phyloP scores from a whole-genome alignment of 2,329 filamentous ascomycete species.

The Diplocarpon rosae region DNA sequence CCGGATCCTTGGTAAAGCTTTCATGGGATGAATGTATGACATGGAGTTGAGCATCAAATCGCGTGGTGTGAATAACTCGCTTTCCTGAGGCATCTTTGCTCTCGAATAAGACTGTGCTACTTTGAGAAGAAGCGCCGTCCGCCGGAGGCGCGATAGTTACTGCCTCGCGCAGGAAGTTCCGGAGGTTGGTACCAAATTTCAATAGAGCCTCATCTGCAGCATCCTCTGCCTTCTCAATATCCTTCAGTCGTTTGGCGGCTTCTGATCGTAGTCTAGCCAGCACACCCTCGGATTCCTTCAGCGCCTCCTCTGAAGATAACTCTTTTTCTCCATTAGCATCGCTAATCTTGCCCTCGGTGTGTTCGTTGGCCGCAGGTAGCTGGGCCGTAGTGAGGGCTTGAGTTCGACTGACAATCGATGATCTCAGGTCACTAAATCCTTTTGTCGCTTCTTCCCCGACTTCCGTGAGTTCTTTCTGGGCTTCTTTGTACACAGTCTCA shows the following conservation, averaged over 20 bases:
- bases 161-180: constrained; percentile 82
- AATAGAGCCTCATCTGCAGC: constrained; percentile 91
- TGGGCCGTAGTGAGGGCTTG: constrained; percentile 52
- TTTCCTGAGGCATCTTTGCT: constrained; percentile 85
- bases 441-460: constrained; percentile 74
- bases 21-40: constrained; percentile 81
- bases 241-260: constrained; percentile 73
- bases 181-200: constrained; percentile 80
- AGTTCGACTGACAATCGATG: constrained; percentile 60
- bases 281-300: constrained; percentile 48
- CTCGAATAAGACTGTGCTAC: constrained; percentile 72
- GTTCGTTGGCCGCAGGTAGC: constrained; percentile 15
- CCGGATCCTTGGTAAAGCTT: constrained; percentile 73
- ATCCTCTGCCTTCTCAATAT: constrained; percentile 86
- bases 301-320: constrained; percentile 35
- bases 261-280: constrained; percentile 66
- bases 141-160: constrained; percentile 74
- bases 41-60: constrained; percentile 91
- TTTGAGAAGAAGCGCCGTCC: constrained; percentile 36
- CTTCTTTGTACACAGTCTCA: constrained; percentile 73
- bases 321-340: constrained; percentile 28
- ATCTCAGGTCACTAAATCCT: constrained; percentile 61
- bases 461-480: constrained; percentile 70
- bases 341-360: constrained; percentile 18
- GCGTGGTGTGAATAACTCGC: constrained; percentile 85